Evolutionary conservation across 441 rosid species (phyloP).

Genomic region (Erysimum pusillum): DNA sequence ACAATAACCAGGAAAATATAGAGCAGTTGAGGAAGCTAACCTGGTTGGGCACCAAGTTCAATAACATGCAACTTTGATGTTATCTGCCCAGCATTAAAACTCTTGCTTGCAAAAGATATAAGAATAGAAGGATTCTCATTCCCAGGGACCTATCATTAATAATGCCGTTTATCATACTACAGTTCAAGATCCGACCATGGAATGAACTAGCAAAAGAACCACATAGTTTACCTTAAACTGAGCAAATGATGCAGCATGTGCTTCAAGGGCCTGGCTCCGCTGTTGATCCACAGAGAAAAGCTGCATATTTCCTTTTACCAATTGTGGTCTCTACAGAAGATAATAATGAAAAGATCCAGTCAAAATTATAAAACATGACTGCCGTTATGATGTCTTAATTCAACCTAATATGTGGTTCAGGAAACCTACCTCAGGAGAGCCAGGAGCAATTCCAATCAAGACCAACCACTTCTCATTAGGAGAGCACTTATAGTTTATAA

Average conservation of each 20-base stretch:
- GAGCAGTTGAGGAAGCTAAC: conserved; percentile 53
- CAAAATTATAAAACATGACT: conserved; percentile 9
- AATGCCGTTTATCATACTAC: conserved; percentile 31
- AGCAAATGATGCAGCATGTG: conserved; percentile 98
- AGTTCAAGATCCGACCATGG: conserved; percentile 24
- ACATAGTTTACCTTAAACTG: conserved; percentile 72
- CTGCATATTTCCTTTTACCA: conserved; percentile 99
- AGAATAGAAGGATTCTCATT: conserved; percentile 94
- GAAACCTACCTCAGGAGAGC: conserved; percentile 88
- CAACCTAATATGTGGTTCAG: conserved; percentile 18
- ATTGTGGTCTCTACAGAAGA: conserved; percentile 81
- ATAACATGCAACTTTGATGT: conserved; percentile 95
- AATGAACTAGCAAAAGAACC: conserved; percentile 16
- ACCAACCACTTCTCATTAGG: conserved; percentile 99
- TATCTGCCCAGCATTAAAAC: conserved; percentile 91
- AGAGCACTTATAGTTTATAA: conserved; percentile 94
- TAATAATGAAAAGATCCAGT: conserved; percentile 33
- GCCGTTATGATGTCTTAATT: conserved; percentile 21
- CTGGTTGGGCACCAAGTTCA: conserved; percentile 99
- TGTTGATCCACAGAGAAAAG: conserved; percentile 99
- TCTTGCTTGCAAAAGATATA: conserved; percentile 90
- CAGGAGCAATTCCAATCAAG: conserved; percentile 98
- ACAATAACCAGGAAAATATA: conserved; percentile 14
- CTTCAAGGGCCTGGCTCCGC: conserved; percentile 99
- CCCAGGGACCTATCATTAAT: conserved; percentile 76